Evolutionary conservation across 352 stramenopile genomes (phyloP).

Genomic region (Phytophthora aleatoria): DNA sequence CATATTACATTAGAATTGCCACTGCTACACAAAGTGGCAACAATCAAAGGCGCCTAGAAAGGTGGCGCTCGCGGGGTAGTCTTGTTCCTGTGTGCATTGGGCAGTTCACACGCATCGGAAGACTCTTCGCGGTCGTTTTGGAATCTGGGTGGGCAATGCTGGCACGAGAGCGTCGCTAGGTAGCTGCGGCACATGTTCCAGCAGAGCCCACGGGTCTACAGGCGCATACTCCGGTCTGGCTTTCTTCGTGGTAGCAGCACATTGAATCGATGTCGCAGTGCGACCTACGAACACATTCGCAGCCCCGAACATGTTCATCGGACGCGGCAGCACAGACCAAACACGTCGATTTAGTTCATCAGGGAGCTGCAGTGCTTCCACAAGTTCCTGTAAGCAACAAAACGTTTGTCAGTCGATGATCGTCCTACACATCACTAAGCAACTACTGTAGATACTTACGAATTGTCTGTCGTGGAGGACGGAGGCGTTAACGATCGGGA

Average conservation of each 20-base stretch:
- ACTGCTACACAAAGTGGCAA: conserved; percentile 20
- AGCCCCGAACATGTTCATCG: conserved; percentile 37
- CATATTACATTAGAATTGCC: conserved; percentile 31
- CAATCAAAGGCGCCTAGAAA: conserved; percentile 14
- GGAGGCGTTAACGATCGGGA: conserved; percentile 75
- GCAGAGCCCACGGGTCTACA: conserved; percentile 77
- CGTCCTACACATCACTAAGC: neutral
- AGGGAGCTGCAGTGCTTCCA: conserved; percentile 65
- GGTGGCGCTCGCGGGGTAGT: neutral
- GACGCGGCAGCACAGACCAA: conserved; percentile 72
- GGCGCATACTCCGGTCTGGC: conserved; percentile 35
- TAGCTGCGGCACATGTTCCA: conserved; percentile 73
- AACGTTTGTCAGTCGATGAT: conserved; percentile 14
- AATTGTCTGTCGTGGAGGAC: conserved; percentile 79
- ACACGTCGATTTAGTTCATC: conserved; percentile 64
- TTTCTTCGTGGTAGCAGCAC: conserved; percentile 30
- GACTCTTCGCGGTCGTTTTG: conserved; percentile 64
- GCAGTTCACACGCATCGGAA: conserved; percentile 68
- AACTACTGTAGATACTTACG: conserved; percentile 44
- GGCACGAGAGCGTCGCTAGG: conserved; percentile 68
- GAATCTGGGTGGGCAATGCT: conserved; percentile 41
- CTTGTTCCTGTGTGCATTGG: neutral
- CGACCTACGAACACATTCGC: conserved; percentile 34
- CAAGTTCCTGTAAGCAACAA: conserved; percentile 59
- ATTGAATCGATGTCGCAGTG: conserved; percentile 27